These are phyloP conservation scores for Hapsidospora chrysogenum DNA, from an alignment of 495 filamentous ascomycete genomes.

Conservation along the genomic window DNA sequence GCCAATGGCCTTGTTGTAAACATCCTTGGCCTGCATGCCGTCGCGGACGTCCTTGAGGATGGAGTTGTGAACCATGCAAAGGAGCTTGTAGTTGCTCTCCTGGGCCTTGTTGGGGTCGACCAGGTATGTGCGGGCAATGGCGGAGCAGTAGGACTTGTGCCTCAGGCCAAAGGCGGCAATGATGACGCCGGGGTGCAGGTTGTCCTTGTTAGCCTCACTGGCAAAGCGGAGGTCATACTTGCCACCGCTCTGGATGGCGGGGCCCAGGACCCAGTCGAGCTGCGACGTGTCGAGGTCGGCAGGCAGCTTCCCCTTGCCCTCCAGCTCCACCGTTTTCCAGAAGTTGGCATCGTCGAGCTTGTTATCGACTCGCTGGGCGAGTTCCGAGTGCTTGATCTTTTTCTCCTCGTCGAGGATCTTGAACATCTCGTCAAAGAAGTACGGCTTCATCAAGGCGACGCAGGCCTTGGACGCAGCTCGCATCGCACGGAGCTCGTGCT, in stretches of 20 bases:
- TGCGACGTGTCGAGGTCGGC: conserved; percentile 76
- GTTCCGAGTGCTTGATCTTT: conserved; percentile 76
- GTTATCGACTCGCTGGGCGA: conserved; percentile 67
- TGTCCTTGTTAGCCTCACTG: conserved; percentile 57
- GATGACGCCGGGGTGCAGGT: conserved; percentile 87
- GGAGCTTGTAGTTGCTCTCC: conserved; percentile 84
- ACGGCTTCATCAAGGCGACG: conserved; percentile 79
- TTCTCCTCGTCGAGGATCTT: conserved; percentile 86
- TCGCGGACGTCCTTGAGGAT: conserved; percentile 84
- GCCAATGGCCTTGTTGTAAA: conserved; percentile 73
- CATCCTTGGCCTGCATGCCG: conserved; percentile 71
- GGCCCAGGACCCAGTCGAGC: conserved; percentile 84
- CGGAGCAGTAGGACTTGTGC: conserved; percentile 85
- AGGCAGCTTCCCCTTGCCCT: conserved; percentile 56
- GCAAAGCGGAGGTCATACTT: conserved; percentile 78
- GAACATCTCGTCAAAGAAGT: conserved; percentile 96
- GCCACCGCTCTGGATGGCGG: conserved; percentile 89
- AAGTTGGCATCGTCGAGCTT: conserved; percentile 90
- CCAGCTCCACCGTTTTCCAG: conserved; percentile 60
- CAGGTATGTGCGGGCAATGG: conserved; percentile 82
- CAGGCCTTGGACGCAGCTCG: conserved; percentile 84
- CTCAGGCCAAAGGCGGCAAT: conserved; percentile 77
- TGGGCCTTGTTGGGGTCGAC: conserved; percentile 93
- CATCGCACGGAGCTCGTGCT: conserved; percentile 84
- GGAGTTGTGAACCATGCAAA: conserved; percentile 68